These are phyloP conservation scores for Anethum foeniculum DNA, from an alignment of 140 eudicot species.

Conservation along the genomic window DNA sequence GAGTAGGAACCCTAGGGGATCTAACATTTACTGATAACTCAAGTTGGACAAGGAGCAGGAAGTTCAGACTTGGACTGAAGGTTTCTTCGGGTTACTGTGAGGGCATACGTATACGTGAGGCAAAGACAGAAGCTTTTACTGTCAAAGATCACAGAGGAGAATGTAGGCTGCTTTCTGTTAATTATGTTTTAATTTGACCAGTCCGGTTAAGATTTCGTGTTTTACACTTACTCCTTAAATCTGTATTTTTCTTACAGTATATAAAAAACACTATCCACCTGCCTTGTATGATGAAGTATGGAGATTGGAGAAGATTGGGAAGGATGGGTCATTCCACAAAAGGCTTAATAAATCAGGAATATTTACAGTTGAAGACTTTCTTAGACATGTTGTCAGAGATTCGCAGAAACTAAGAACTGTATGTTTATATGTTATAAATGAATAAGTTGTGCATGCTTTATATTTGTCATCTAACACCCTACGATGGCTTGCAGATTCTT, in stretches of 20 bases:
- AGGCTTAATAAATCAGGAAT: constrained; percentile 8
- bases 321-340: constrained; percentile 14
- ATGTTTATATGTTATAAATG: background rate
- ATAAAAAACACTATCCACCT: constrained; percentile 10
- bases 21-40: too few relatives aligned
- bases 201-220: background rate
- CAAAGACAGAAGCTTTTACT: constrained; percentile 13
- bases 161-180: constrained; percentile 1
- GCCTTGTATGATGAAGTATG: background rate
- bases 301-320: constrained; percentile 13
- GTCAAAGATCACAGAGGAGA: constrained; percentile 15
- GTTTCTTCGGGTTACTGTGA: background rate
- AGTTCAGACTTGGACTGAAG: constrained; percentile 11
- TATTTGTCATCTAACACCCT: background rate
- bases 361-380: constrained; percentile 14
- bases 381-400: constrained; percentile 10
- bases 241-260: background rate
- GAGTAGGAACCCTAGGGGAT: constrained; percentile 8
- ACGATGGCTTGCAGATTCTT: constrained; percentile 3
- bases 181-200: background rate
- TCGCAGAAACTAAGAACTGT: constrained; percentile 3
- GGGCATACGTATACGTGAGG: constrained; percentile 9
- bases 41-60: too few relatives aligned
- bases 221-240: background rate
- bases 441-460: background rate